These are phyloP conservation scores for Salisapilia sapeloensis DNA, from an alignment of 352 stramenopile genomes.

Conservation along the genomic window DNA sequence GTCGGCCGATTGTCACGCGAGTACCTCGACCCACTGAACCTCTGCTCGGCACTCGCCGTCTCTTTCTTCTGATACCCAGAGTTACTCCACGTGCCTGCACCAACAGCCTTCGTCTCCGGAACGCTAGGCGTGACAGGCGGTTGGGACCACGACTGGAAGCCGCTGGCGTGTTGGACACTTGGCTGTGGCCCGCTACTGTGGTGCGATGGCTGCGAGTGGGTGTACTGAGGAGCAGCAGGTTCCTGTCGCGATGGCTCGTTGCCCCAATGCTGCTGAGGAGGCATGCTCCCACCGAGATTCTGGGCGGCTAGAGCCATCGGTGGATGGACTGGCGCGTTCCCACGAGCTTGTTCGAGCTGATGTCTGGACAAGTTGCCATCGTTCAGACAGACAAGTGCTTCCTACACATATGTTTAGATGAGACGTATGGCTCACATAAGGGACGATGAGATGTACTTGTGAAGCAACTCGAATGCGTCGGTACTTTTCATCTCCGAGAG, in stretches of 20 bases:
- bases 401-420: no score
- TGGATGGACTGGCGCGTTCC: slow-evolving; percentile 1
- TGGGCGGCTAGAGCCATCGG: slow-evolving; percentile 3
- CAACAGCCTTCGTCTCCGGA: slow-evolving; percentile 15
- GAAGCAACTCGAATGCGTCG: slow-evolving; percentile 64
- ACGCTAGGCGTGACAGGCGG: slow-evolving; percentile 8
- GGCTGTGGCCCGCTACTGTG: slow-evolving; percentile 4
- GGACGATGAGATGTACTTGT: slow-evolving; percentile 16
- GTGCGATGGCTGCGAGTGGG: slow-evolving; percentile 3
- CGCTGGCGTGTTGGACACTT: slow-evolving; percentile 7
- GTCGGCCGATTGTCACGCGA: slow-evolving; percentile 71
- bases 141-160: slow-evolving; percentile 38
- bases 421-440: no score
- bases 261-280: neutral
- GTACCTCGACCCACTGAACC: slow-evolving; percentile 24
- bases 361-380: slow-evolving; percentile 38
- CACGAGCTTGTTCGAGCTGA: slow-evolving; percentile 10
- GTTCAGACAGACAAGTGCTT: slow-evolving; percentile 65
- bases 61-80: slow-evolving; percentile 70
- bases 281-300: slow-evolving; percentile 1
- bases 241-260: neutral
- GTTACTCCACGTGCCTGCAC: slow-evolving; percentile 60
- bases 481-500: slow-evolving; percentile 72
- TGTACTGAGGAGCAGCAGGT: neutral
- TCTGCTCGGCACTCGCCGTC: slow-evolving; percentile 12